Percentiles rank a stretch among this genome's conserved stretches.
These are phyloP conservation scores for Fomitopsis palustris DNA, from an alignment of 1,284 basidiomycete genomes.

Conservation along the genomic window DNA sequence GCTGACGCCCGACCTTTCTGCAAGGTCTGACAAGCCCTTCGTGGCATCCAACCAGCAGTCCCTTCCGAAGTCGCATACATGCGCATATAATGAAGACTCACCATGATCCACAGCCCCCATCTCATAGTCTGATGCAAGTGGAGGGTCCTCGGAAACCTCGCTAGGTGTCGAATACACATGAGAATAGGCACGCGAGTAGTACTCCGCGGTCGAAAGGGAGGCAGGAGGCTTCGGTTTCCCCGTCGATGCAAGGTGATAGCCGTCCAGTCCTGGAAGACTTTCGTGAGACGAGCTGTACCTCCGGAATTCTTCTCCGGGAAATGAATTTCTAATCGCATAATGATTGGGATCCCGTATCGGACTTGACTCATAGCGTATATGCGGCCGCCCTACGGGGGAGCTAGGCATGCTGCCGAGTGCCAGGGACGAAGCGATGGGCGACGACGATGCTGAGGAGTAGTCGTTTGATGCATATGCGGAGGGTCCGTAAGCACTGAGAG, in stretches of 20 bases:
- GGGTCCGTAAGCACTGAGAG: constrained; percentile 1
- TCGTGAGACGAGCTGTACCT: not conserved
- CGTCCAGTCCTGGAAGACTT: not conserved
- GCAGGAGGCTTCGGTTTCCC: not conserved
- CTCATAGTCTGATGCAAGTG: constrained; percentile 5
- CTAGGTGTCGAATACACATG: constrained; percentile 5
- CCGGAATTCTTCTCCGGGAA: not conserved
- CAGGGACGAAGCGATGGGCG: constrained; percentile 9
- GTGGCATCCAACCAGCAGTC: not conserved
- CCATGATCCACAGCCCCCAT: constrained; percentile 3
- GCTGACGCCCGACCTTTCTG: not conserved
- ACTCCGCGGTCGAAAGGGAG: not conserved
- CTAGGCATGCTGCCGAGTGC: constrained; percentile 8
- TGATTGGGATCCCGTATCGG: not conserved
- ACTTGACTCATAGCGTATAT: constrained; percentile 8
- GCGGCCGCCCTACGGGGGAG: constrained; percentile 3
- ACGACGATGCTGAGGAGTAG: constrained; percentile 9
- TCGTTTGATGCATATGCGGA: constrained; percentile 1
- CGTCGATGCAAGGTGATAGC: not conserved
- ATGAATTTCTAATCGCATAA: not conserved
- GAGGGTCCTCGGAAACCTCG: constrained; percentile 5
- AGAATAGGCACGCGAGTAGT: not conserved
- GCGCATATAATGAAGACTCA: not conserved
- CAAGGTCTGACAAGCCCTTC: not conserved
- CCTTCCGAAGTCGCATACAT: not conserved